Evolutionary conservation across 2,329 filamentous ascomycete genomes (phyloP).

Genomic region (Colletotrichum plurivorum): DNA sequence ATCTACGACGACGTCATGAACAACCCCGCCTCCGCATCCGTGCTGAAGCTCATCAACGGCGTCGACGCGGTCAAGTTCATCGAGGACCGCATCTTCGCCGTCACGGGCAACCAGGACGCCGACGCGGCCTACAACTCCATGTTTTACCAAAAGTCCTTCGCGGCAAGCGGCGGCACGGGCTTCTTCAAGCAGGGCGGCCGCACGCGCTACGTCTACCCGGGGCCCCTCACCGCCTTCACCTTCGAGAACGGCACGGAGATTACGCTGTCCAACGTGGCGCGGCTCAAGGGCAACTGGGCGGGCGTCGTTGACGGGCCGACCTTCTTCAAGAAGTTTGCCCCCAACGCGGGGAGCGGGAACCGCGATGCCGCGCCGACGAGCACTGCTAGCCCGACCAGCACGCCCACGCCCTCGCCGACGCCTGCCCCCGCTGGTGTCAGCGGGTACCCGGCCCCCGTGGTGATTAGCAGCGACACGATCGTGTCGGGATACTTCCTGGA

Average conservation of each 20-base stretch:
- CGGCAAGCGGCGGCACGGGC: slow-evolving; percentile 41
- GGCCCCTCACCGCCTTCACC: slow-evolving; percentile 50
- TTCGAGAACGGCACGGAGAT: slow-evolving; percentile 53
- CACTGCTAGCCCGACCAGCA: neutral
- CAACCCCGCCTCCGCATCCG: slow-evolving; percentile 42
- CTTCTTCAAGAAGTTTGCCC: slow-evolving; percentile 51
- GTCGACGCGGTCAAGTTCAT: slow-evolving; percentile 44
- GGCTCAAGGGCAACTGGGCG: slow-evolving; percentile 46
- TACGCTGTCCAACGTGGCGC: slow-evolving; percentile 48
- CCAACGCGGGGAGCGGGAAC: slow-evolving; percentile 16
- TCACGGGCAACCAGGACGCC: slow-evolving; percentile 43
- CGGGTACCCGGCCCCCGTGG: slow-evolving; percentile 48
- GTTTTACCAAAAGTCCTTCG: slow-evolving; percentile 49
- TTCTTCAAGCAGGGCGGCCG: slow-evolving; percentile 50
- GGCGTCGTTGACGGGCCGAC: slow-evolving; percentile 49
- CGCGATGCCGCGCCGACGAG: neutral
- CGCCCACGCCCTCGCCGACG: neutral
- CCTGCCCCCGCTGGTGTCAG: neutral
- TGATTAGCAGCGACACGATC: slow-evolving; percentile 44
- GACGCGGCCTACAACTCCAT: slow-evolving; percentile 54
- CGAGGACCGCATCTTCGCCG: slow-evolving; percentile 39
- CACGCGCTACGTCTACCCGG: slow-evolving; percentile 44
- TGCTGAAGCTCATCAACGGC: slow-evolving; percentile 46
- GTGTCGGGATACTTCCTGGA: slow-evolving; percentile 52
- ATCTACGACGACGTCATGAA: slow-evolving; percentile 55